These are phyloP conservation scores for Ramalina intermedia DNA, from an alignment of 495 filamentous ascomycete genomes.

Conservation along the genomic window DNA sequence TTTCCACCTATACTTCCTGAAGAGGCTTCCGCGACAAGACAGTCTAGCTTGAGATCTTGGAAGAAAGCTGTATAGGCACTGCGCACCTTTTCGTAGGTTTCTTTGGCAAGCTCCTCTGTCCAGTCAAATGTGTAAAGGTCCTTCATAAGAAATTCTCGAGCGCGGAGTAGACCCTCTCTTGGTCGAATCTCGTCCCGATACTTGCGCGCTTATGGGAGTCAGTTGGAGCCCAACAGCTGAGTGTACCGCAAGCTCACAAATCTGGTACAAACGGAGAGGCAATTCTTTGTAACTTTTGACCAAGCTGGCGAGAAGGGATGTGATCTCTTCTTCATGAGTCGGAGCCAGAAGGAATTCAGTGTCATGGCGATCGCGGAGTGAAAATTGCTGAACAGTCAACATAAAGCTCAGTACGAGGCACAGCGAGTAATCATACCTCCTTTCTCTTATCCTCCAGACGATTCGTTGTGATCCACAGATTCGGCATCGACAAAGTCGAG, in stretches of 20 bases:
- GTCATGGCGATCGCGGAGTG: conserved; percentile 65
- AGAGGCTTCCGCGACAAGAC: conserved; percentile 72
- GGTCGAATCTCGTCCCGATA: conserved; percentile 87
- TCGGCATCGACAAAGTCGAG: conserved; percentile 75
- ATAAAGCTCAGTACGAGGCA: conserved; percentile 6
- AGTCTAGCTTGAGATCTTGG: conserved; percentile 68
- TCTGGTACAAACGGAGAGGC: conserved; percentile 81
- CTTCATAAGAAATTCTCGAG: conserved; percentile 93
- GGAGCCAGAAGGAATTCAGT: conserved; percentile 67
- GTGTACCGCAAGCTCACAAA: conserved; percentile 37
- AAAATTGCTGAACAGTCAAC: conserved; percentile 47
- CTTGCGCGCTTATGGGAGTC: conserved; percentile 53
- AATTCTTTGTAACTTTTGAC: conserved; percentile 79
- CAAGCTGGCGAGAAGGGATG: conserved; percentile 53
- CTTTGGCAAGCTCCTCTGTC: conserved; percentile 44
- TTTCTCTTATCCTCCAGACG: conserved; percentile 40
- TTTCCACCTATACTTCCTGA: conserved; percentile 92
- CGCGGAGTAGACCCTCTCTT: conserved; percentile 75
- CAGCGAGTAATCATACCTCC: conserved; percentile 35
- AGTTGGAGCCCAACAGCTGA: conserved; percentile 2
- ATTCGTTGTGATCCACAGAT: conserved; percentile 63
- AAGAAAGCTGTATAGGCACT: conserved; percentile 61
- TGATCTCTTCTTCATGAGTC: conserved; percentile 96
- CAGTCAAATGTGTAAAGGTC: conserved; percentile 94
- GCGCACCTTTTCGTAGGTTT: conserved; percentile 63